Base-by-base conservation (phyloP, 2,329 filamentous ascomycete genomes). In the Aschersonia sp. region DNA sequence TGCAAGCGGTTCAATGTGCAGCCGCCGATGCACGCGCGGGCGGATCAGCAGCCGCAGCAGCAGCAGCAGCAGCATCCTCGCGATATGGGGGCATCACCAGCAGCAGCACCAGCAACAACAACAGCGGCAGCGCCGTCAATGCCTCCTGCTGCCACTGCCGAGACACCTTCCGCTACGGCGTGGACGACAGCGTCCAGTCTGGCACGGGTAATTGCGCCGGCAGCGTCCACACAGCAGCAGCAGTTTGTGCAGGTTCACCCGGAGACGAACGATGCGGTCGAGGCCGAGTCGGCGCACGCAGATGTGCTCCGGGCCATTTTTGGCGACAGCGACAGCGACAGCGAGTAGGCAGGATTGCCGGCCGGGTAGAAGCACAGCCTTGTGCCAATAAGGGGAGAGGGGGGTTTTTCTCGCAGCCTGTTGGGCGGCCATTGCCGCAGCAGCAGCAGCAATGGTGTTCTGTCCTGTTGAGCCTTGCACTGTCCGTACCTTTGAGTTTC, bases 1-100 rank as follows among this genome's bases (percentile, higher is more conserved):
- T 97, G 90, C 66, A 98, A 97, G 62, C 76, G 92, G 7, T 95
- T 98, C 66, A 88, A 88, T 55, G 83, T 97, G n/a, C 79, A 74
- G 50, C 77, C 84, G 7, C 87, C 89, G 0, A 72, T 75, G 8
- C 76, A 87, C 61, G 79, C 83, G 32, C 74, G 77, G 55, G 65
- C 71, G 35, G 74, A 81, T 41, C 35, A 55, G 56, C 62, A 9
- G 62, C 71, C 0, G 69, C 61, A 39, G 9, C 35, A 55, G 56
- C 62, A 9, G 62, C 71, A 0, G 69, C 61, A 39, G 9, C 35
- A 8, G 35, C 35, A 39, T 39, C 35, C 9, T 39, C 35, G 12
- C 14, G 11, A n/a, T n/a, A 11, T n/a, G 40, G 40, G 11, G 14
- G n/a, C 40, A 22, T 22, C 40, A n/a, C 2, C 35, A 55, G 56